These are phyloP conservation scores for Phoenix roebelenii DNA, from an alignment of 176 grass and related monocot genomes.

Conservation along the genomic window DNA sequence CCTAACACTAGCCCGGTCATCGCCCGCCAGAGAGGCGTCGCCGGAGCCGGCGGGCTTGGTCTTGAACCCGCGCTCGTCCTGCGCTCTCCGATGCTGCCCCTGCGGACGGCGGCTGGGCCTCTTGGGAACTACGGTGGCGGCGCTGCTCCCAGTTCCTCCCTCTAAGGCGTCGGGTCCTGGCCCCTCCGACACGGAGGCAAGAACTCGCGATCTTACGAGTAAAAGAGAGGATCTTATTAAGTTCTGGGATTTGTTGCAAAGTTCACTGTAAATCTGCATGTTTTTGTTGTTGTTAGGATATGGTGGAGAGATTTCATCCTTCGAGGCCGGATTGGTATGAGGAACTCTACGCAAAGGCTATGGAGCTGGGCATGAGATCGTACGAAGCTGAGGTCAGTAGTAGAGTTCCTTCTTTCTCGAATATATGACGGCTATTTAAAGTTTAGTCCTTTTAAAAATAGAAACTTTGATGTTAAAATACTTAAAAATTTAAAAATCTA, in stretches of 20 bases:
- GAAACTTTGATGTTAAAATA: background rate
- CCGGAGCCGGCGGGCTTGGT: too few relatives aligned
- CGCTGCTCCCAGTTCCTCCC: slow-evolving; percentile 22
- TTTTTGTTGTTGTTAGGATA: slow-evolving; percentile 26
- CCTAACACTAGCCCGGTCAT: background rate
- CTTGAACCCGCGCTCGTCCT: background rate
- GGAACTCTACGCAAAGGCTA: slow-evolving; percentile 41
- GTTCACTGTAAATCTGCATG: background rate
- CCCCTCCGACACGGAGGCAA: slow-evolving; percentile 36
- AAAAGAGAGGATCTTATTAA: background rate
- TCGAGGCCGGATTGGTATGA: slow-evolving; percentile 63
- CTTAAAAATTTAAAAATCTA: too few relatives aligned
- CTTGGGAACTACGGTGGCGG: slow-evolving; percentile 29
- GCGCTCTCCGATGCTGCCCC: slow-evolving; percentile 10
- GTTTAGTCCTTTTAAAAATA: background rate
- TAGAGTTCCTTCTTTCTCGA: background rate
- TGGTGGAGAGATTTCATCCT: slow-evolving; percentile 54
- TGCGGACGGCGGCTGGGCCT: slow-evolving; percentile 32
- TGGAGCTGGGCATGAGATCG: slow-evolving; percentile 42
- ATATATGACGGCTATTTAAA: slow-evolving; percentile 1
- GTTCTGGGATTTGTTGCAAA: background rate
- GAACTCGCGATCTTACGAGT: slow-evolving; percentile 1
- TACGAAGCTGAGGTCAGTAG: slow-evolving; percentile 70
- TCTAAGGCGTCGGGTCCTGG: slow-evolving; percentile 15
- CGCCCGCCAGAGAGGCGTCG: background rate